These are phyloP conservation scores for Mycotypha africana DNA, from an alignment of 371 early-diverging fungal species.

Conservation along the genomic window DNA sequence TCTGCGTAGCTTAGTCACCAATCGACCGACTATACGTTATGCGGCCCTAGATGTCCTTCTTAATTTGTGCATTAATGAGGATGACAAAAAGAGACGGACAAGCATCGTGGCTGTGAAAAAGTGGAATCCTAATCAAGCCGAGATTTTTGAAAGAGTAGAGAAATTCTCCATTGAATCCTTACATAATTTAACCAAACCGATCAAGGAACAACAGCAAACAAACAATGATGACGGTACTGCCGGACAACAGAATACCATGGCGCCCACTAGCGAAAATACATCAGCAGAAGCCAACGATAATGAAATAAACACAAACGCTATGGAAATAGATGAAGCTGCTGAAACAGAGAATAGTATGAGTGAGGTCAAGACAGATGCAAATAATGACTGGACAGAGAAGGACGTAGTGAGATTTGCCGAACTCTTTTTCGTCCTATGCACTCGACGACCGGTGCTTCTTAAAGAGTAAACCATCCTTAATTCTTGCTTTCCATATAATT, in stretches of 20 bases:
- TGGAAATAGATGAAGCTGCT: slow-evolving; percentile 1
- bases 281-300: too few relatives aligned
- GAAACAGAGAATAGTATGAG: slow-evolving; percentile 1
- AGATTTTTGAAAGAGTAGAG: slow-evolving; percentile 43
- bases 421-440: slow-evolving; percentile 38
- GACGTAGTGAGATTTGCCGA: slow-evolving; percentile 37
- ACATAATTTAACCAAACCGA: neutral
- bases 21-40: slow-evolving; percentile 23
- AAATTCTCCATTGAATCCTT: slow-evolving; percentile 44
- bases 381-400: slow-evolving; percentile 26
- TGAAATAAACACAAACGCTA: too few relatives aligned
- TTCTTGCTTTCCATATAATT: too few relatives aligned
- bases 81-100: slow-evolving; percentile 37
- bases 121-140: slow-evolving; percentile 55
- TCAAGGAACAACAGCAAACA: too few relatives aligned
- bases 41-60: slow-evolving; percentile 30
- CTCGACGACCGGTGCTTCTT: slow-evolving; percentile 30
- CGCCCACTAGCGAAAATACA: too few relatives aligned
- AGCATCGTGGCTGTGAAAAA: slow-evolving; percentile 59
- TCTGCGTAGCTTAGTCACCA: slow-evolving; percentile 28
- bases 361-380: slow-evolving; percentile 1
- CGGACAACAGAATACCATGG: slow-evolving; percentile 3
- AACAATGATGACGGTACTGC: too few relatives aligned
- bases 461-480: slow-evolving; percentile 42
- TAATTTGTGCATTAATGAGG: slow-evolving; percentile 27